These are phyloP conservation scores for Debaryomyces sp. DNA, from an alignment of 1,139 yeast species.

Conservation along the genomic window DNA sequence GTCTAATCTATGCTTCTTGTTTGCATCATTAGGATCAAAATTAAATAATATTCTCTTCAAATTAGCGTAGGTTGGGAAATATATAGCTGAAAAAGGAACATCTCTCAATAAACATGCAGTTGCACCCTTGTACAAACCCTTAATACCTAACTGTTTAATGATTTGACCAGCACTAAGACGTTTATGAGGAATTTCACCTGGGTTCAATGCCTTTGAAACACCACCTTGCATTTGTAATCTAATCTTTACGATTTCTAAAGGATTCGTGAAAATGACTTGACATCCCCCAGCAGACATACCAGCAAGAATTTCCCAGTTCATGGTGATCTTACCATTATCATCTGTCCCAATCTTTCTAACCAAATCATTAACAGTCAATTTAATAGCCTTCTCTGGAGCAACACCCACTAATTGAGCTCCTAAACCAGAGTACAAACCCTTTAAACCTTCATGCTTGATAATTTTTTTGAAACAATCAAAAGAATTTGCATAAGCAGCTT, in stretches of 20 bases:
- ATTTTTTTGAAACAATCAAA: constrained; percentile 85
- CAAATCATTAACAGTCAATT: constrained; percentile 90
- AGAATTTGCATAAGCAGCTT: constrained; percentile 76
- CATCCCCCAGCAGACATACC: constrained; percentile 97
- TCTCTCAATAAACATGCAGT: constrained; percentile 91
- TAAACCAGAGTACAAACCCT: constrained; percentile 91
- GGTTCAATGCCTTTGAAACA: constrained; percentile 39
- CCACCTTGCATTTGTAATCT: constrained; percentile 92
- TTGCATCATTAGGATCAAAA: constrained; percentile 69
- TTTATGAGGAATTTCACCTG: constrained; percentile 52
- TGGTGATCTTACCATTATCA: constrained; percentile 60
- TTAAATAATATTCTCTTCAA: constrained; percentile 80
- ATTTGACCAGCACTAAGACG: constrained; percentile 68
- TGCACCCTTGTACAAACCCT: constrained; percentile 91
- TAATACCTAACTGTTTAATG: constrained; percentile 75
- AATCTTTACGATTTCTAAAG: constrained; percentile 93
- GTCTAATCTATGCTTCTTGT: constrained; percentile 56
- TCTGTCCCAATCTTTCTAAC: constrained; percentile 74
- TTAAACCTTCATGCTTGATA: constrained; percentile 72
- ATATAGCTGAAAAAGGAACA: constrained; percentile 95
- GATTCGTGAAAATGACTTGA: constrained; percentile 95
- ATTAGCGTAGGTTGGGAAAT: constrained; percentile 97
- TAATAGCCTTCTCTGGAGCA: constrained; percentile 98
- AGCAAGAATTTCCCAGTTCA: constrained; percentile 77
- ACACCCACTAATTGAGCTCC: constrained; percentile 96